Evolutionary conservation across 805 yeast genomes (phyloP), one percentile per base, ranked within the genome.

Genomic region (Starmera dryadoides): DNA sequence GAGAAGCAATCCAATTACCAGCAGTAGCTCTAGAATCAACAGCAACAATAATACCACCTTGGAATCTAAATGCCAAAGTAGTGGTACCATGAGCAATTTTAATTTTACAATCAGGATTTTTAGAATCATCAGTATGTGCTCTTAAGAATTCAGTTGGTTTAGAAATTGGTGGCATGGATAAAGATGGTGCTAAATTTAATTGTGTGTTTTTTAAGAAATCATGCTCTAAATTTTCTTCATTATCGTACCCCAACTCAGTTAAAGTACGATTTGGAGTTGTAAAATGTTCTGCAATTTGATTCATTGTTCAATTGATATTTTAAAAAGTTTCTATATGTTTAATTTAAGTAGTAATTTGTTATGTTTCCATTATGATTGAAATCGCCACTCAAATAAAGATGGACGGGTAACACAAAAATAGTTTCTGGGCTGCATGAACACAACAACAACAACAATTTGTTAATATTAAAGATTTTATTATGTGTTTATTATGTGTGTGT

Each of bases 41-140:
- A 0, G 98, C 98, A 38, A 93, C 97, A 30, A 83, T 69, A 49
- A 93, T 89, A 19, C 98, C 98, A 21, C 91, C 96, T 66, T 91
- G 79, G 64, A 89, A 93, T 62, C 97, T 75, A 69, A 93, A 93
- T 9, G 98, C 96, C 53, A 93, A 71, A 12, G 98, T 93, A 6
- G 98, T 93, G n/a, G 98, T 93, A 62, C 98, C 98, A 64, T 93
- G 98, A 18, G 97, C 96, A 56, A 93, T 85, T 62, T 93, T 91
- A 68, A 93, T 91, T 56, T 81, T 84, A 65, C 95, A 89, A 58
- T 88, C 97, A 21, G 95, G 95, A 60, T 89, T 91, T 44, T 79
- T 59, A 16, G 87, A 81, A 63, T 93, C 97, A 63, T 93, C 98
- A 7, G 98, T 93, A 63, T 93, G 97, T n/a, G 97, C 97, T 61